A percentile compares a stretch with the other conserved stretches of the same genome.
Conservation (phyloP, 768 basidiomycete genomes). For the Podaxis mareebaensis region DNA sequence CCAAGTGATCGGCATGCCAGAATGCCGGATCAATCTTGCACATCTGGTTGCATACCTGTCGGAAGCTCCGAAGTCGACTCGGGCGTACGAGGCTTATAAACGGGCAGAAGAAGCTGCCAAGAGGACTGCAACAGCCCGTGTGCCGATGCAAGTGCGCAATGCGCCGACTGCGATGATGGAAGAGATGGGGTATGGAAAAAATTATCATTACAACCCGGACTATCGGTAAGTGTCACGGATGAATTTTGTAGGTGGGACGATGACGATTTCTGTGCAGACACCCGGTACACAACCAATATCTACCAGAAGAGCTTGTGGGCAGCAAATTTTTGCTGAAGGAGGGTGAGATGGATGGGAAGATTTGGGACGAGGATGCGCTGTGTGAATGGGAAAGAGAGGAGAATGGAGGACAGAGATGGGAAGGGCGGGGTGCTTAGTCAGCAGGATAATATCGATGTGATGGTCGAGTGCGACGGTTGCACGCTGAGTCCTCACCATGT, state of each 20-base stretch:
- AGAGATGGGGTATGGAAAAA: slow-evolving; percentile 64
- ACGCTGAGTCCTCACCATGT: slow-evolving; percentile 1
- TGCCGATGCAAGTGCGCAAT: slow-evolving; percentile 76
- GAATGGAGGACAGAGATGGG: slow-evolving; percentile 18
- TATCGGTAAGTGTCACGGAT: slow-evolving; percentile 41
- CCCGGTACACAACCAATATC: slow-evolving; percentile 64
- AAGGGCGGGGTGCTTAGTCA: slow-evolving; percentile 15
- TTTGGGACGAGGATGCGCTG: slow-evolving; percentile 63
- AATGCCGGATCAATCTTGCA: slow-evolving; percentile 76
- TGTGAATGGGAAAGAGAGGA: slow-evolving; percentile 51
- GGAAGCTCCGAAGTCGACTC: slow-evolving; percentile 82
- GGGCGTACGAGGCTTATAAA: slow-evolving; percentile 77
- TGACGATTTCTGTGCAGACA: slow-evolving; percentile 38
- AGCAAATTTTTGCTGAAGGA: slow-evolving; percentile 45
- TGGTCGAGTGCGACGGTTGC: neutral
- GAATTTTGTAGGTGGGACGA: neutral
- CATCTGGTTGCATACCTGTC: slow-evolving; percentile 77
- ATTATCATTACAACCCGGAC: slow-evolving; percentile 64
- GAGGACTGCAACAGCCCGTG: slow-evolving; percentile 50
- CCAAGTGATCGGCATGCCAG: slow-evolving; percentile 77
- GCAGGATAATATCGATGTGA: neutral
- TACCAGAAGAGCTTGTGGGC: slow-evolving; percentile 49
- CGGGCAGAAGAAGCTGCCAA: slow-evolving; percentile 64
- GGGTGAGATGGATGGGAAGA: slow-evolving; percentile 44
- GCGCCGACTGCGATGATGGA: slow-evolving; percentile 75